Base-by-base conservation (phyloP, 441 rosid species). In the Omphalea diandra region DNA sequence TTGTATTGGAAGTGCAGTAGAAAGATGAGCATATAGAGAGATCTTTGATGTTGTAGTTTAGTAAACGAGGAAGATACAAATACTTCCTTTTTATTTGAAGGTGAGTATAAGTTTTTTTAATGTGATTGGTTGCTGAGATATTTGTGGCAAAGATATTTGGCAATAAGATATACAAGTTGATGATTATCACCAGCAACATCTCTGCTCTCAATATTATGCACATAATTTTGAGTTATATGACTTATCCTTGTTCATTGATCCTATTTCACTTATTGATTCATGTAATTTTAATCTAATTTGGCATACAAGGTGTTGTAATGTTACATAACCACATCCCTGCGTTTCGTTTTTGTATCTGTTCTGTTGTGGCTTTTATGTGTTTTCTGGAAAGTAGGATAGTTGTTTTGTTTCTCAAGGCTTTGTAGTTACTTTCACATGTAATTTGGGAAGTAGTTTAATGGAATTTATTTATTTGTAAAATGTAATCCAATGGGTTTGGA, bases 401-500 rank as follows among this genome's bases (percentile, higher is more conserved):
- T 65, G 61, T 35, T 27, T 56, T 57, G 26, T 56, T 56, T 66
- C 47, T 27, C 15, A 41, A 49, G 32, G 22, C 18, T 17, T 38
- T 11, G 12, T 20, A 7, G 32, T 15, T 67, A 64, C 31, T 79
- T 43, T 33, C 36, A 36, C 50, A 29, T 67, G 69, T 76, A 60
- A 27, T 66, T 15, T 63, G 63, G 62, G 60, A 44, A 57, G 26
- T 49, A 49, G n/a, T 73, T 61, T 82, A 64, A 53, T 69, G 27
- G 20, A 63, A 47, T 49, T 64, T 67, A 12, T 65, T 44, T 72
- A 40, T 68, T 71, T 47, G 63, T 50, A 20, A 67, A 44, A 63
- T 58, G n/a, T n/a, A n/a, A n/a, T 74, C 57, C 80, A 63, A 56
- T 70, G 33, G 20, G 65, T 43, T 53, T 70, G 41, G 8, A 61